Base-by-base conservation (phyloP, 345 rosid genomes). In the Eucalyptus pumila region DNA sequence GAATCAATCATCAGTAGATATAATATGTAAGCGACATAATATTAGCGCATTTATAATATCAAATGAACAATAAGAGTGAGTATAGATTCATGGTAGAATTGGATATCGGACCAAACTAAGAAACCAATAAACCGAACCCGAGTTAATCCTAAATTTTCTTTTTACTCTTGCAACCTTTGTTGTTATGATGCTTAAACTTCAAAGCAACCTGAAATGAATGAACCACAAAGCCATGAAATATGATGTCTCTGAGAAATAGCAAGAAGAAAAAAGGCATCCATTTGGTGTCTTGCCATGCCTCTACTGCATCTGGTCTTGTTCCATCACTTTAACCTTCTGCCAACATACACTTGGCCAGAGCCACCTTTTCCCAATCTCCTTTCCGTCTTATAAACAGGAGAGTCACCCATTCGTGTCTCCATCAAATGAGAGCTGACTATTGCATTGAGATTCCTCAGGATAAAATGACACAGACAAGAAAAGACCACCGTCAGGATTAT, bases 291-390 rank as follows among this genome's bases (percentile, higher is more conserved):
- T 42, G 34, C 10, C 87, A 87, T 91, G 95, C 98, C 97, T 95
- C 96, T 92, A 94, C 88, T 90, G 98, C 98, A 93, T 94, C 96
- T 8, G 97, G 92, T 87, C 97, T 96, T 56, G 91, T 94, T 92
- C 96, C 94, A 80, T 94, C 96, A 88, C 91, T 94, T 92, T 85
- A 94, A 94, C 89, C 98, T 93, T 91, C 97, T 92, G 81, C 99
- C 99, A 81, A 97, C 95, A 95, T 95, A 97, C 87, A 97, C 99
- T 93, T 98, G 99, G 52, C 99, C 99, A 92, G 97, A 98, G 76
- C 99, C 99, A 92, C 99, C 99, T 92, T 98, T 98, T 32, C 99
- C 99, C 90, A 97, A 92, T 92, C 95, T 98, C 91, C 94, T 96
- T 83, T 94, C 99, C 8, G 94, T 92, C 94, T 91, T 96, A 92